A percentile compares a stretch with the other conserved stretches of the same genome.
Conservation (phyloP, 2,329 filamentous ascomycete genomes). For the Chalara sp. region DNA sequence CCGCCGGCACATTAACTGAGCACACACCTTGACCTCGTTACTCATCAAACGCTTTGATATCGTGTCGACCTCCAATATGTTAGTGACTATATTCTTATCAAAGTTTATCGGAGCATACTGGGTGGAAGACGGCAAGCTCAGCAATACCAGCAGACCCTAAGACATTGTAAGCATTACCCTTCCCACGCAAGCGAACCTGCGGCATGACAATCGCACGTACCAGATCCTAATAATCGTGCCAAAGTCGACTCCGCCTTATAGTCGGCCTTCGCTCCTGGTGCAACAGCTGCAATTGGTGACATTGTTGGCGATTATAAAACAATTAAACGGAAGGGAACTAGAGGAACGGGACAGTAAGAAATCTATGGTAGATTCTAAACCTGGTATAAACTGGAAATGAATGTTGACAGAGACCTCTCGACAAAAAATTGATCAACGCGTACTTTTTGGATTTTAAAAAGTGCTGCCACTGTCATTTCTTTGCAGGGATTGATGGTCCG, state of each 20-base stretch:
- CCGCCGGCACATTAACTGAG: neutral
- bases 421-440: neutral
- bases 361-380: neutral
- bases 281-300: constrained; percentile 30
- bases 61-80: constrained; percentile 71
- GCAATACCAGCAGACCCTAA: constrained; percentile 86
- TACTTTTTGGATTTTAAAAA: neutral
- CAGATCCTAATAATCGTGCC: constrained; percentile 85
- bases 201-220: constrained; percentile 40
- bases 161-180: constrained; percentile 10
- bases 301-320: constrained; percentile 2
- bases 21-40: constrained; percentile 71
- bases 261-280: constrained; percentile 35
- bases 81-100: constrained; percentile 13
- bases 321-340: constrained; percentile 4
- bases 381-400: neutral
- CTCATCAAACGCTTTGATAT: constrained; percentile 99
- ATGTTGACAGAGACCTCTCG: neutral
- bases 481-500: neutral
- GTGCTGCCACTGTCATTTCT: neutral
- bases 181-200: neutral
- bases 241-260: constrained; percentile 82
- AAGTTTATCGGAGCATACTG: constrained; percentile 44
- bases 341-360: neutral
- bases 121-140: constrained; percentile 88